Percentiles rank a stretch among this genome's conserved stretches.
Evolutionary conservation across 2,329 filamentous ascomycete species (phyloP).

Genomic region (Beauveria scarabaeidicola): DNA sequence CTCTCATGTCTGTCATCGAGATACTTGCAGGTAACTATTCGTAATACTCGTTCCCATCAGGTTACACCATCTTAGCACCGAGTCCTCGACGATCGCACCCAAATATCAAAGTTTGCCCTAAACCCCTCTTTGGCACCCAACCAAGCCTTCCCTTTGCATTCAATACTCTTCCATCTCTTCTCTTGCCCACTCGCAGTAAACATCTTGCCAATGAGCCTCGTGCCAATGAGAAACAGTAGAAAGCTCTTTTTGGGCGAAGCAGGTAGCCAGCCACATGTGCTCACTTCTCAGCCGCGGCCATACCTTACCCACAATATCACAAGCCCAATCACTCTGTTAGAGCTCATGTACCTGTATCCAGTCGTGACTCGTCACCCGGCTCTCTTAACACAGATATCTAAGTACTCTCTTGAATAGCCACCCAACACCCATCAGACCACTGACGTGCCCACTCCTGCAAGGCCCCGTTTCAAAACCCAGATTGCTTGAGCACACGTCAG

Average conservation of each 20-base stretch:
- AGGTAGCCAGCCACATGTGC: neutral
- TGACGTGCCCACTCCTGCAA: neutral
- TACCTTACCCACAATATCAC: conserved; percentile 10
- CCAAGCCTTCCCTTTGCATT: neutral
- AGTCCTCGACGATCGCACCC: neutral
- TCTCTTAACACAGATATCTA: neutral
- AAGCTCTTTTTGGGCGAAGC: too few relatives aligned
- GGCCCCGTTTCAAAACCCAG: conserved; percentile 10
- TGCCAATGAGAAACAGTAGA: too few relatives aligned
- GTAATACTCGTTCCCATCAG: neutral
- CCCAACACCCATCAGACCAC: neutral
- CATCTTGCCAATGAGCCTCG: too few relatives aligned
- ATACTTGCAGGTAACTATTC: too few relatives aligned
- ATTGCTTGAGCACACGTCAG: conserved; percentile 15
- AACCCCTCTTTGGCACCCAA: neutral
- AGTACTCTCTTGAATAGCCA: conserved; percentile 7
- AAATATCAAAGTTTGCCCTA: neutral
- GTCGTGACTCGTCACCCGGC: neutral
- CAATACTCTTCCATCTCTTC: too few relatives aligned
- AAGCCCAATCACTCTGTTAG: conserved; percentile 5
- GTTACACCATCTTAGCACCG: neutral
- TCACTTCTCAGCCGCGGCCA: conserved; percentile 2
- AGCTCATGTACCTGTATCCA: neutral
- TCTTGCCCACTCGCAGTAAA: too few relatives aligned
- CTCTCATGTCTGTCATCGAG: neutral